phyloP scores from a whole-genome alignment of 352 stramenopile genomes.

The Phytophthora pinifolia region DNA sequence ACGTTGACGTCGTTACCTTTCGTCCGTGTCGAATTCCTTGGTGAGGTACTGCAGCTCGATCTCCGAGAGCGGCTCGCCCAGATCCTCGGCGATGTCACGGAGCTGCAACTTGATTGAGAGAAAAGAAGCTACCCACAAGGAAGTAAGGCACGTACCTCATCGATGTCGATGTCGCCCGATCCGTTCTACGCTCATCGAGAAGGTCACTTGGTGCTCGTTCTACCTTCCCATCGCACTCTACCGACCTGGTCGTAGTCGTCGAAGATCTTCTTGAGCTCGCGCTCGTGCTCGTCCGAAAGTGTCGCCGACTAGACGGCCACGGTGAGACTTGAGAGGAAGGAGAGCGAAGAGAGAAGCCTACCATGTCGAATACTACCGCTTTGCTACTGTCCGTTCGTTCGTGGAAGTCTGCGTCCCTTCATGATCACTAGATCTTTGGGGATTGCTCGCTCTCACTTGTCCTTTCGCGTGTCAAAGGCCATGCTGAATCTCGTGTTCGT shows the following conservation, averaged over 20 bases:
- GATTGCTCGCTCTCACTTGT: too few species aligned
- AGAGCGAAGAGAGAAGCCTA: too few species aligned
- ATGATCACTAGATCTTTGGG: too few species aligned
- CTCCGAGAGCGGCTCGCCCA: conserved; percentile 72
- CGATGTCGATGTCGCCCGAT: conserved; percentile 67
- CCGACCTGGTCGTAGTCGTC: conserved; percentile 72
- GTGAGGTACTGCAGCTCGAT: conserved; percentile 69
- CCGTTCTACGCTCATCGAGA: conserved; percentile 40
- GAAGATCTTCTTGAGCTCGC: conserved; percentile 74
- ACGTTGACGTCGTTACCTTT: conserved; percentile 41
- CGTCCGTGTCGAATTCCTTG: conserved; percentile 72
- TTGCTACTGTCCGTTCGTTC: conserved; percentile 9
- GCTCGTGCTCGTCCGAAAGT: too few species aligned
- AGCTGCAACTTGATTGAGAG: conserved; percentile 48
- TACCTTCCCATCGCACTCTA: neutral
- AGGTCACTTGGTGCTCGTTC: neutral
- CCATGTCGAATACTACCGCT: conserved; percentile 32
- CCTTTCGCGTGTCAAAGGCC: conserved; percentile 20
- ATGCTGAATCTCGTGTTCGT: conserved; percentile 1
- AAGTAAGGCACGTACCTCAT: conserved; percentile 53
- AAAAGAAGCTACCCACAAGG: too few species aligned
- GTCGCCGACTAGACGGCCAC: too few species aligned
- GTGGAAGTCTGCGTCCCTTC: conserved; percentile 16
- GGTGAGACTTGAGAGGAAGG: conserved; percentile 26
- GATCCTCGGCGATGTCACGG: conserved; percentile 71